Base-by-base conservation (phyloP, 2,329 filamentous ascomycete species). In the Colletotrichum musicola region DNA sequence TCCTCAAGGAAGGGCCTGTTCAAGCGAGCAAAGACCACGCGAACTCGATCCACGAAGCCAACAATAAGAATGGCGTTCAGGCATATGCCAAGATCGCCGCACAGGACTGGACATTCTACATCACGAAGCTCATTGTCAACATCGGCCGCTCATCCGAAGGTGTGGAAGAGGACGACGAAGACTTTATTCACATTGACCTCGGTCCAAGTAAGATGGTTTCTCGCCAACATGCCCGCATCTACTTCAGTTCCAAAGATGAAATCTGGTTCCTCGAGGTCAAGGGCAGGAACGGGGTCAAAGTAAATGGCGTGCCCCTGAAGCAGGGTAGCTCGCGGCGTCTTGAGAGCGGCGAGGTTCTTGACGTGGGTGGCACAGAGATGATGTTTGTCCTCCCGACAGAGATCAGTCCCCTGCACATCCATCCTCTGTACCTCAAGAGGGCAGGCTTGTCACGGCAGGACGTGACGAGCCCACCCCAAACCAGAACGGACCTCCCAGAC, bases 291-390 rank as follows among this genome's bases (percentile, higher is more conserved):
- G 94, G 95, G 30, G 88, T 97, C 54, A 93, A 93, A 75, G 85
- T 98, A 22, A 93, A 99, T 78, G 93, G 93, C 69, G 81, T 82
- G 58, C 83, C 88, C 20, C 82, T 97, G 64, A 92, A 92, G 75
- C 86, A 90, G 59, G 91, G 92, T 13, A 82, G 86, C 46, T 86
- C 89, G 42, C 87, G 89, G 40, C 82, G 88, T 35, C 86, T 99
- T 27, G 89, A 89, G 49, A 97, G 95, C 74, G 96, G 96, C 66
- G 91, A 95, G 77, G 93, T 98, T 50, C 91, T 99, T 66, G 94
- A 97, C 76, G 93, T 98, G 76, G 92, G 92, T 74, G 93, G 93
- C 61, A 93, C 96, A 1, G 95, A 99, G 82, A 99, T 99, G 96
- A 95, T 98, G 85, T 99, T 99, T 80, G 93, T 98, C 55, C 88